A percentile compares a stretch with the other conserved stretches of the same genome.
Conservation (phyloP, 169 alveolate genomes). For the Cryptosporidium xiaoi region DNA sequence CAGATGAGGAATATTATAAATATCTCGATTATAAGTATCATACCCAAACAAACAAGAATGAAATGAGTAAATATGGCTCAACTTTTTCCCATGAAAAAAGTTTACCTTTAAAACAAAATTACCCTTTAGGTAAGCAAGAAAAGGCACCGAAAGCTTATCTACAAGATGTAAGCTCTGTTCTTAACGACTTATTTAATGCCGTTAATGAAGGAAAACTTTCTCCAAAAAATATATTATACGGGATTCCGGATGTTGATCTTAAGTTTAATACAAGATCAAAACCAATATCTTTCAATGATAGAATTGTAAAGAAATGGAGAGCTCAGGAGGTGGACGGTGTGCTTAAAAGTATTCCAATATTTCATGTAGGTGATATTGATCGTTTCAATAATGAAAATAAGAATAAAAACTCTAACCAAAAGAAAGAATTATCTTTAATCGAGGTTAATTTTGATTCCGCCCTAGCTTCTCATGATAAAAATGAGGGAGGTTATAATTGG, state of each 20-base stretch:
- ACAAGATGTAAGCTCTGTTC: slow-evolving; percentile 58
- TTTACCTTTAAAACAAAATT: not conserved
- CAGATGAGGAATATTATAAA: slow-evolving; percentile 43
- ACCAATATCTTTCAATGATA: slow-evolving; percentile 32
- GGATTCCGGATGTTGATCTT: slow-evolving; percentile 16
- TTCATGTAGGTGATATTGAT: slow-evolving; percentile 2
- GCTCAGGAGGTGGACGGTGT: slow-evolving; percentile 36
- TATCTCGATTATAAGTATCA: slow-evolving; percentile 36
- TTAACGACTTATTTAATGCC: slow-evolving; percentile 52
- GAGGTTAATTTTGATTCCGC: slow-evolving; percentile 59
- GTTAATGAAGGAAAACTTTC: slow-evolving; percentile 14
- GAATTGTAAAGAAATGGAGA: slow-evolving; percentile 63
- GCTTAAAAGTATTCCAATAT: slow-evolving; percentile 38
- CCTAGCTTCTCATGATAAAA: slow-evolving; percentile 19
- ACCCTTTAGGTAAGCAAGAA: slow-evolving; percentile 26
- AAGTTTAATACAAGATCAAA: slow-evolving; percentile 26
- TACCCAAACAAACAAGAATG: slow-evolving; percentile 10
- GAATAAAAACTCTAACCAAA: not conserved
- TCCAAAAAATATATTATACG: slow-evolving; percentile 6
- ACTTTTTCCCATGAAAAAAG: not conserved
- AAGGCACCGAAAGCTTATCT: slow-evolving; percentile 11
- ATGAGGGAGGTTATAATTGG: slow-evolving; percentile 70
- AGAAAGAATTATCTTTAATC: slow-evolving; percentile 22
- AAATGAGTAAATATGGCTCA: not conserved
- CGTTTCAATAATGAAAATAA: not conserved